Percentiles rank a stretch among this genome's conserved stretches.
phyloP scores from a whole-genome alignment of 345 rosid species.

The Corchorus olitorius region DNA sequence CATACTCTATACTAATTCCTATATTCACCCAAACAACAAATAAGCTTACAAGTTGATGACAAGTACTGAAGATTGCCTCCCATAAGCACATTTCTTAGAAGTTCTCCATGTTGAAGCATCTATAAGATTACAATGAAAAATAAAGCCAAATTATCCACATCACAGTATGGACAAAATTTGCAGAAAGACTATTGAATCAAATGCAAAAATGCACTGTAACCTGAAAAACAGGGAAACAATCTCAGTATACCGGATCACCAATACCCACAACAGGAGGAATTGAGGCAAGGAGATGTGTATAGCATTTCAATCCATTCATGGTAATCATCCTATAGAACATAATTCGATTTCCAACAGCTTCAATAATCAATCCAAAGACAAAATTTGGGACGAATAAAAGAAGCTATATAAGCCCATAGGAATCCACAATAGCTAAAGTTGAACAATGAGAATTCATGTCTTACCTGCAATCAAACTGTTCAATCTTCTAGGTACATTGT shows the following conservation, averaged over 20 bases:
- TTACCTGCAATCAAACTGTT: no score
- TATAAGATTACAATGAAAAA: constrained; percentile 28
- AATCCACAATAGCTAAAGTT: no score
- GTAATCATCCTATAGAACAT: no score
- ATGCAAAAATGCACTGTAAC: neutral
- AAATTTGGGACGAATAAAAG: no score
- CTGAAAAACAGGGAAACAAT: neutral
- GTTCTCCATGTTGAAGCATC: no score
- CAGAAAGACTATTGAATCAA: constrained; percentile 1
- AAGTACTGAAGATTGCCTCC: constrained; percentile 67
- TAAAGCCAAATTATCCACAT: constrained; percentile 6
- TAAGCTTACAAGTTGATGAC: constrained; percentile 73
- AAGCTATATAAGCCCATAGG: no score
- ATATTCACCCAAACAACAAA: constrained; percentile 6
- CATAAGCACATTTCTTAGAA: constrained; percentile 42
- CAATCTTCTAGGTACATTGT: no score
- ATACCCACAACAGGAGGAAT: constrained; percentile 61
- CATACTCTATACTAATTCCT: neutral
- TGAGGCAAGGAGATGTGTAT: constrained; percentile 73
- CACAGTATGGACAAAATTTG: neutral
- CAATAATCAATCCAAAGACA: no score
- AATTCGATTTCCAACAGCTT: no score
- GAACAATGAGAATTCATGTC: no score
- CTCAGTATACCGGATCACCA: constrained; percentile 64
- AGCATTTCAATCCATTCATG: constrained; percentile 42